Percentiles rank a stretch among this genome's conserved stretches.
Conservation (phyloP, 179 eudicot species). For the Dionaea muscipula region DNA sequence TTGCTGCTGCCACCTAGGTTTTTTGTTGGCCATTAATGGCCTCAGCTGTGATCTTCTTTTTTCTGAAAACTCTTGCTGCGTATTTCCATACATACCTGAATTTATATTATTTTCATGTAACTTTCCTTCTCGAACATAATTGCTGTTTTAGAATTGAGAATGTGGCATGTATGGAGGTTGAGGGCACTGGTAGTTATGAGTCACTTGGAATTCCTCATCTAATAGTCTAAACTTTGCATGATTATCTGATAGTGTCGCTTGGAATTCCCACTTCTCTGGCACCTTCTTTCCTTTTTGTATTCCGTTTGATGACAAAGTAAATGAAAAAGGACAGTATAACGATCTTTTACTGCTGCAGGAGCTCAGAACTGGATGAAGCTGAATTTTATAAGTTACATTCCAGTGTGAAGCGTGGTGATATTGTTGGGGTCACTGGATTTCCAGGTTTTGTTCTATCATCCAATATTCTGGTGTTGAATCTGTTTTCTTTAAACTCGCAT, state of each 20-base stretch:
- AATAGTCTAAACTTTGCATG: not conserved
- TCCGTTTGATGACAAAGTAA: not conserved
- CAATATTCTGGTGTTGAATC: not conserved
- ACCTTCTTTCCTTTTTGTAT: not conserved
- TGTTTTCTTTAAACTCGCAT: not conserved
- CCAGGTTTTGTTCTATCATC: constrained; percentile 39
- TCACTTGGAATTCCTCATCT: not conserved
- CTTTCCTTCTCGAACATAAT: no score
- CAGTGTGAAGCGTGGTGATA: constrained; percentile 87
- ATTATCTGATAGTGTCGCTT: no score
- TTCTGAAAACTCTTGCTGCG: no score
- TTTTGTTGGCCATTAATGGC: no score
- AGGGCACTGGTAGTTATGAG: no score
- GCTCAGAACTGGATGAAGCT: constrained; percentile 54
- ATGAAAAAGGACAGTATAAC: not conserved
- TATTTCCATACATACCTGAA: no score
- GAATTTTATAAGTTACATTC: constrained; percentile 65
- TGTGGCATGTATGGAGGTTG: no score
- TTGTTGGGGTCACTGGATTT: constrained; percentile 77
- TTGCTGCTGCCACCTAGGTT: no score
- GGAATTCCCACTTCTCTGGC: no score
- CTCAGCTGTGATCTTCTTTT: no score
- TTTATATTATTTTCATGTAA: no score
- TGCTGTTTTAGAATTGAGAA: no score
- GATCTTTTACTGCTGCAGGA: constrained; percentile 25